Base-by-base conservation (phyloP, 495 filamentous ascomycete genomes). In the Penicillium herquei region DNA sequence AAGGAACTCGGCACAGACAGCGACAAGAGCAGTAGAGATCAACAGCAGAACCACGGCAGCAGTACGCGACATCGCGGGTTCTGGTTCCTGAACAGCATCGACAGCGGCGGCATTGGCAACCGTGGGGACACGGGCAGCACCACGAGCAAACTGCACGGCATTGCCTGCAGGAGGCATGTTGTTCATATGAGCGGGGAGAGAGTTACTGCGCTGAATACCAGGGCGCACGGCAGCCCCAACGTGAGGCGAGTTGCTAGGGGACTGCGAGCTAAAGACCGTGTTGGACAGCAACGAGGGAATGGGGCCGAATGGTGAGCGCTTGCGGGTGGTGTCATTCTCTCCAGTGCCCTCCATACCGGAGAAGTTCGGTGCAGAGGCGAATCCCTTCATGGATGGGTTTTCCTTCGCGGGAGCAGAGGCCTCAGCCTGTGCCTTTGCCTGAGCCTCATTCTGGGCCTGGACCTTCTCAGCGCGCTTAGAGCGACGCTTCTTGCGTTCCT, bases 1-100 rank as follows among this genome's bases (percentile, higher is more conserved):
- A 54, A 96, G 81, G 72, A 93, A 94, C 59, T 96, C 90, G 54
- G 92, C 92, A 68, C 92, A 96, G 13, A 89, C 71, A 0, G 92
- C 90, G 1, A 96, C 91, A 1, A 96, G 78, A 6, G 70, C 88
- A 2, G 92, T 96, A 6, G 89, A 87, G 30, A 88, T 62, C 9
- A 95, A 70, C 5, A 96, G 78, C 62, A 93, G 78, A 14, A 91
- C 70, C 3, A 94, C 70, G 7, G 91, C 89, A 0, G 88, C 81
- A 13, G 86, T 86, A 14, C 87, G 87, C 5, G 90, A 92, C 69
- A 95, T 83, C 37, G 80, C 70, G 4, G 79, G 74, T 48, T 84
- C 78, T 4, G 69, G 70, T 57, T 79, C 70, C 66, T 78, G 58
- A 63, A 33, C 31, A 33, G 17, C 13, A 32, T 73, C 48, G 56